Conservation (phyloP, 768 basidiomycete species). For the Podaxis sp. region DNA sequence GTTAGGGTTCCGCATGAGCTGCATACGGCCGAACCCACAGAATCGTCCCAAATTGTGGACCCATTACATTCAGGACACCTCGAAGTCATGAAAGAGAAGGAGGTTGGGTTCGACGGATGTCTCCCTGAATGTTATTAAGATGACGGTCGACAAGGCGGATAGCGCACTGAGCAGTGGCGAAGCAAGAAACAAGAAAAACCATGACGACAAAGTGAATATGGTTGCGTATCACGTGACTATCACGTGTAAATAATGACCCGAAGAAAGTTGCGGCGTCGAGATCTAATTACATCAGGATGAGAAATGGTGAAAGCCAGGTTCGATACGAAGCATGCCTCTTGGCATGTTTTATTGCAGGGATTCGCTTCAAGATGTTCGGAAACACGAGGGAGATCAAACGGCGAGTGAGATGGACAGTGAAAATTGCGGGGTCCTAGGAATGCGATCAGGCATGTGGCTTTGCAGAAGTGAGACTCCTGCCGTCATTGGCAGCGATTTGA, state of each 20-base stretch:
- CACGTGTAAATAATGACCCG: not conserved
- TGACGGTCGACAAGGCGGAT: not conserved
- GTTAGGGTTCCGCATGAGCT: slow-evolving; percentile 66
- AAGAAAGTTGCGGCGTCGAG: not conserved
- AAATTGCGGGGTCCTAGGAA: not conserved
- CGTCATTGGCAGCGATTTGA: slow-evolving; percentile 3
- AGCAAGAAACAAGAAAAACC: not conserved
- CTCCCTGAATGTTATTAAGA: not conserved
- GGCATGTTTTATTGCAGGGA: not conserved
- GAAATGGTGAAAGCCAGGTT: not conserved
- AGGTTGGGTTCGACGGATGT: not conserved
- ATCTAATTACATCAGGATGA: not conserved
- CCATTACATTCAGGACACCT: slow-evolving; percentile 53
- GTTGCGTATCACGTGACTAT: not conserved
- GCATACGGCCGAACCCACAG: slow-evolving; percentile 60
- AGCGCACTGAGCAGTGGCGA: not conserved
- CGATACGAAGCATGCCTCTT: not conserved
- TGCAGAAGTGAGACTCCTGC: slow-evolving; percentile 6
- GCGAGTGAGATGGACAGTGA: not conserved
- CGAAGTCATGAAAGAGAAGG: slow-evolving; percentile 25
- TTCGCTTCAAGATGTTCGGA: not conserved
- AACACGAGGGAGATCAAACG: not conserved
- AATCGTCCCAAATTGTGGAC: slow-evolving; percentile 49
- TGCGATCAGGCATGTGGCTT: slow-evolving; percentile 6
- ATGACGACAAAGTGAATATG: not conserved